Base-by-base conservation (phyloP, 2,329 filamentous ascomycete genomes). In the Ceratocystis lukuohia region DNA sequence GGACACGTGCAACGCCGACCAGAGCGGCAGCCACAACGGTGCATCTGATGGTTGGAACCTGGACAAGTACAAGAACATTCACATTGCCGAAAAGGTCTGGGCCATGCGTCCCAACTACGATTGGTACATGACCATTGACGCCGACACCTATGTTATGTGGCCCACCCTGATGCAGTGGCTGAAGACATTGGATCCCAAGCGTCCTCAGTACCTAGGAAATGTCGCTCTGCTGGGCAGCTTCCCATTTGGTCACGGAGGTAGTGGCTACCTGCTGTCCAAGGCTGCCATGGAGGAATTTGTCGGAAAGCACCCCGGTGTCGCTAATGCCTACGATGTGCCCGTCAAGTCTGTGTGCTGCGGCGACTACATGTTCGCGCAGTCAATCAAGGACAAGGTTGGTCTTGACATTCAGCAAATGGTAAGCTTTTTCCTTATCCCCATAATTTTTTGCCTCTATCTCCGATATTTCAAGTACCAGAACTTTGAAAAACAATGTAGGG, bases 61-160 rank as follows among this genome's bases (percentile, higher is more conserved):
- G 48, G 83, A 85, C 74, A 84, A 84, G 74, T 85, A 83, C 75
- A 85, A 85, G 73, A 84, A 83, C 71, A 75, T 84, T 59, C 82
- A 84, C 71, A 83, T 84, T 71, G 78, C 82, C 12, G 79, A 83
- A 72, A 81, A 82, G 73, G 73, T 80, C 0, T 84, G 79, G 70
- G 71, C 73, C 28, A 73, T 80, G 72, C 77, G 78, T 7, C 82
- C 82, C 8, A 71, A 76, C 66, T 79, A 79, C 66, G 80, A 84
- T 69, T 85, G 83, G 82, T 85, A 83, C 70, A 71, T 85, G 15
- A 84, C 82, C 69, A 76, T 84, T 68, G 82, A 85, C 65, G 80
- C 81, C 62, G 82, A 84, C 71, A 82, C 81, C 7, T 84, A 84
- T 70, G 76, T 84, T 10, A 73, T 82, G 50, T 82, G 81, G 79